Conservation (phyloP, 140 eudicot genomes). For the Ambrosia hybrid region DNA sequence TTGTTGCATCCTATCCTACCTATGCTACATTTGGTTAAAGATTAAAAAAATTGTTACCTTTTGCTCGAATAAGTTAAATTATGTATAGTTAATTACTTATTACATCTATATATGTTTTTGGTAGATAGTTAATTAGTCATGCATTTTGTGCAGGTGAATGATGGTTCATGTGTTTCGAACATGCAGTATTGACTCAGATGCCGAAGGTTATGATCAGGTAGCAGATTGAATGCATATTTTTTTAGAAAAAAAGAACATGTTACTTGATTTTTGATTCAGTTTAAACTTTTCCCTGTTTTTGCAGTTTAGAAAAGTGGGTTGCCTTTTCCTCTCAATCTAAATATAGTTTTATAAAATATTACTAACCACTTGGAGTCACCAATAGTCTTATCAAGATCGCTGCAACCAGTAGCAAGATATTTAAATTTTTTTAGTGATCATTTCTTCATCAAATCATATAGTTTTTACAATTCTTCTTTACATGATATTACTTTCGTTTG, state of each 20-base stretch:
- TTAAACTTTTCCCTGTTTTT: neutral
- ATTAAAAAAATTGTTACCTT: neutral
- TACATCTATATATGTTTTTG: slow-evolving; percentile 18
- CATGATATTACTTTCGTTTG: slow-evolving; percentile 8
- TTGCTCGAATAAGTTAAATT: neutral
- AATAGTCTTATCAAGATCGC: neutral
- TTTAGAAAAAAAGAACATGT: too few species aligned
- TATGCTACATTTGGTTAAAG: neutral
- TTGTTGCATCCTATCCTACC: neutral
- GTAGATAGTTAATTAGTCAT: slow-evolving; percentile 22
- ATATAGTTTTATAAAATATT: neutral
- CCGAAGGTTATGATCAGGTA: slow-evolving; percentile 99
- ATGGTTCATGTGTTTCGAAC: slow-evolving; percentile 93
- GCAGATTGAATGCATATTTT: neutral
- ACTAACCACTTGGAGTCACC: too few species aligned
- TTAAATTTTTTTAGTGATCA: neutral
- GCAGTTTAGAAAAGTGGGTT: neutral
- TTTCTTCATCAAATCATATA: slow-evolving; percentile 5
- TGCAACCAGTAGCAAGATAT: slow-evolving; percentile 5
- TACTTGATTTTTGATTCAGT: neutral
- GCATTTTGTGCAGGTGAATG: slow-evolving; percentile 70
- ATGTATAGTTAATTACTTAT: neutral
- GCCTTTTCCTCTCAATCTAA: neutral
- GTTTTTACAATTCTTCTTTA: neutral
- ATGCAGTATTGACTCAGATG: slow-evolving; percentile 85